Percentiles rank a stretch among this genome's conserved stretches.
Conservation (phyloP, 345 rosid species). For the Arabidopsis thaliana region TAIR10.1 NC_003070.9:9336001-9336500, state of each 20-base stretch:
- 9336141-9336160: no score
- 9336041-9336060: no score
- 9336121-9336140: no score
- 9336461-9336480: conserved; percentile 59
- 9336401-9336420: conserved; percentile 62
- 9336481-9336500: conserved; percentile 77
- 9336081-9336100: no score
- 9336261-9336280: conserved; percentile 65
- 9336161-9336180: no score
- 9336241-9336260: conserved; percentile 57
- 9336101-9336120: no score
- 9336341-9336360: conserved; percentile 72
- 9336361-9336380: conserved; percentile 74
- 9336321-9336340: conserved; percentile 52
- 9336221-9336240: conserved; percentile 84
- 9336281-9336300: conserved; percentile 63
- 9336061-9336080: no score
- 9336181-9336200: neutral
- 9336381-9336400: conserved; percentile 92
- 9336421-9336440: conserved; percentile 62
- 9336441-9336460: conserved; percentile 54
- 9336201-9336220: conserved; percentile 64
- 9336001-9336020: no score
- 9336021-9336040: no score
- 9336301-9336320: conserved; percentile 80